Evolutionary conservation across 1,284 basidiomycete genomes (phyloP).

Genomic region (Somion occarium): DNA sequence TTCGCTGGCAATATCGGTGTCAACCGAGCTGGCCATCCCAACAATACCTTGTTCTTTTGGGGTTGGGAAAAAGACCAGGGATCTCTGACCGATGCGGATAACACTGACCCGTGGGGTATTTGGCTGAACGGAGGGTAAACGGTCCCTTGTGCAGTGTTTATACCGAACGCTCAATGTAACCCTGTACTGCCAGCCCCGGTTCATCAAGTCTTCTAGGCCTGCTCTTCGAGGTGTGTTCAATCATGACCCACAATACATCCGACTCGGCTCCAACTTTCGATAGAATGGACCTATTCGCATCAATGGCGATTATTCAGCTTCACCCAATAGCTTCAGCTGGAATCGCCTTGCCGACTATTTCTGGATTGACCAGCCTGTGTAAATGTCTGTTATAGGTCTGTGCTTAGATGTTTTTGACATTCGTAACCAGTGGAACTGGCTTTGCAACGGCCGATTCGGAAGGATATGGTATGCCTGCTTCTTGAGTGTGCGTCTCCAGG

Average conservation of each 20-base stretch:
- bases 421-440: conserved; percentile 46
- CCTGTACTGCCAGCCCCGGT: conserved; percentile 44
- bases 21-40: conserved; percentile 56
- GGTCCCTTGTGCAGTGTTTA: background rate
- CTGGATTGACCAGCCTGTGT: conserved; percentile 72
- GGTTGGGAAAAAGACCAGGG: conserved; percentile 50
- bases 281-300: conserved; percentile 68
- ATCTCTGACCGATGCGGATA: conserved; percentile 43
- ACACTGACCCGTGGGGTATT: conserved; percentile 61
- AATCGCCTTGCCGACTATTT: conserved; percentile 58
- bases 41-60: conserved; percentile 70
- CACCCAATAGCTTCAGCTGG: conserved; percentile 53
- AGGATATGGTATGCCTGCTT: conserved; percentile 12
- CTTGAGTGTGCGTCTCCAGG: background rate
- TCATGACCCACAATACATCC: too few species aligned
- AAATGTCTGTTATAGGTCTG: conserved; percentile 11
- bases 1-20: conserved; percentile 69
- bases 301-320: conserved; percentile 41
- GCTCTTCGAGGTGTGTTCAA: conserved; percentile 54
- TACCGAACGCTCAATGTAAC: background rate
- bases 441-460: conserved; percentile 60
- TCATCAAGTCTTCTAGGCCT: conserved; percentile 64
- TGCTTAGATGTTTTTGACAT: background rate
- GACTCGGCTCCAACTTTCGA: background rate
- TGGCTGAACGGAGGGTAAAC: conserved; percentile 70